phyloP scores from a whole-genome alignment of 1,139 yeast genomes.

The Blastobotrys ciferrii region DNA sequence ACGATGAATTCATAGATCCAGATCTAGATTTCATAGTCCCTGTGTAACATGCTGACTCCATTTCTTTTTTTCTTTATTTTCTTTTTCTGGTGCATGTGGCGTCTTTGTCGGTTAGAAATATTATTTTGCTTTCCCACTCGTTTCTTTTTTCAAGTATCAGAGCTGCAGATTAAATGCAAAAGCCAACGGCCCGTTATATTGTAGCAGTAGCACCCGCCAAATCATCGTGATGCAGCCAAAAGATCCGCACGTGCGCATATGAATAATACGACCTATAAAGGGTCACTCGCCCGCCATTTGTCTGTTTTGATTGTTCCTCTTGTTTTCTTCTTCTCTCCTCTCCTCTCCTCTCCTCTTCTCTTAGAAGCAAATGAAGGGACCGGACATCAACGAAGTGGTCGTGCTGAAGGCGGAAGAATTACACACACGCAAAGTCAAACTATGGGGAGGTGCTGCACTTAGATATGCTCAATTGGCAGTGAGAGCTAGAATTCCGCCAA shows the following conservation, averaged over 20 bases:
- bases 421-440: slow-evolving; percentile 2
- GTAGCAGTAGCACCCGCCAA: neutral
- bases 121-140: no score
- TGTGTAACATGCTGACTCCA: no score
- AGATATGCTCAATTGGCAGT: slow-evolving; percentile 1
- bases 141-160: neutral
- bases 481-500: slow-evolving; percentile 1
- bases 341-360: neutral
- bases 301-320: neutral
- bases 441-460: slow-evolving; percentile 5
- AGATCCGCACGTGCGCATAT: neutral
- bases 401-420: slow-evolving; percentile 4
- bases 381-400: slow-evolving; percentile 6
- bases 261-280: neutral
- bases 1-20: no score
- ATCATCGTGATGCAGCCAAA: neutral
- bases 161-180: neutral
- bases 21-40: no score
- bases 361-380: neutral
- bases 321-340: neutral
- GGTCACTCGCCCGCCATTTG: no score
- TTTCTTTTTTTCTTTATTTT: no score
- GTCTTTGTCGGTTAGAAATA: neutral
- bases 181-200: neutral
- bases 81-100: neutral